Conservation (phyloP, 345 rosid genomes). For the Syzygium oleosum region DNA sequence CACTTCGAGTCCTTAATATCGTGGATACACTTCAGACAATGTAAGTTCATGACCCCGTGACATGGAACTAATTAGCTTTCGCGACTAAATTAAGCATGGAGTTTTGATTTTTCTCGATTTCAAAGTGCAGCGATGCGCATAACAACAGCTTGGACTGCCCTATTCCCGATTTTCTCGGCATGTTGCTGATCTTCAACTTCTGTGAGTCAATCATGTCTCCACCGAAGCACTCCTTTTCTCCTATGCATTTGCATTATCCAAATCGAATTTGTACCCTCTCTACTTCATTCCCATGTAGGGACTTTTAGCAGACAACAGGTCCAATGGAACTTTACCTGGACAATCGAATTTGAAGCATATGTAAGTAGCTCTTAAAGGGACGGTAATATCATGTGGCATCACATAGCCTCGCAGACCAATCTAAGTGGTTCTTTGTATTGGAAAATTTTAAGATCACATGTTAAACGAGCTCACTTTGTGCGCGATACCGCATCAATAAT, state of each 20-base stretch:
- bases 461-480: background rate
- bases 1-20: slow-evolving; percentile 13
- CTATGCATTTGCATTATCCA: background rate
- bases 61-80: background rate
- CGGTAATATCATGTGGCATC: background rate
- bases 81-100: background rate
- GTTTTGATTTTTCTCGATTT: too few species aligned
- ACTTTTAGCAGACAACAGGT: slow-evolving; percentile 3
- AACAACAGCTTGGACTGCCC: slow-evolving; percentile 9
- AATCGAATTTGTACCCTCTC: background rate
- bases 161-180: slow-evolving; percentile 16
- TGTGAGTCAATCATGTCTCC: slow-evolving; percentile 4
- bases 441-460: background rate
- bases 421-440: background rate
- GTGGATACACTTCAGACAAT: slow-evolving; percentile 14
- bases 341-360: background rate
- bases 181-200: background rate
- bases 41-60: background rate
- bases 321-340: slow-evolving; percentile 12
- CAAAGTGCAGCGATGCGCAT: slow-evolving; percentile 6
- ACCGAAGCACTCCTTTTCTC: background rate
- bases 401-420: background rate
- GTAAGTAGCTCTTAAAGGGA: background rate
- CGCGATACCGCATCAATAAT: background rate
- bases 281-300: background rate